Evolutionary conservation across 2,329 filamentous ascomycete genomes (phyloP), one percentile per base, ranked within the genome.

Genomic region (Niveomyces coronatus): DNA sequence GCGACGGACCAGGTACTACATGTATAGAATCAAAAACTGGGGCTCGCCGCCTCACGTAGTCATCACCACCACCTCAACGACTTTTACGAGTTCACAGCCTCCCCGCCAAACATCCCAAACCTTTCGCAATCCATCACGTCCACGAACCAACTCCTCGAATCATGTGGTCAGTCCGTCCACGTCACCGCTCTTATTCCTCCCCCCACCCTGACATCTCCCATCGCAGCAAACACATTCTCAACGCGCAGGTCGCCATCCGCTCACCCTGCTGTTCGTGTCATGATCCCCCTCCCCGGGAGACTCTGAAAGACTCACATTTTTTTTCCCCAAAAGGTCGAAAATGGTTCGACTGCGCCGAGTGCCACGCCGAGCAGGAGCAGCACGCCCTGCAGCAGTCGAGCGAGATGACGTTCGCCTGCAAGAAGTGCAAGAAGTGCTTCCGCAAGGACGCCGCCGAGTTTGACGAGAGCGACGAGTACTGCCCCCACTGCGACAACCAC

Each of bases 291-390:
- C 23, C 32, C 23, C 23, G 23, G 13, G 8, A 24, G 23, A n/a
- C n/a, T 30, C 4, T 30, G 20, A 20, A 11, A 24, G 9, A 29
- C 37, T 39, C 15, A 39, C 17, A n/a, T 6, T 14, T 18, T 31
- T 9, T 11, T 15, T 32, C 16, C 22, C 20, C 15, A 13, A 24
- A 52, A 89, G 85, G 85, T 69, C 76, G 78, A 44, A 95, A 94
- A 70, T 98, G 93, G 93, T 98, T 95, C 66, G 91, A 98, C 68
- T 98, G 91, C 64, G 84, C 85, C 47, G 83, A 95, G 59, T 98
- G 91, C 66, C 91, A 98, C 65, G 65, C 67, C 38, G 91, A 98
- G 59, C 69, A 76, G 44, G 82, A 93, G 61, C 63, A 68, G 44
- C 91, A 96, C 60, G 64, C 73, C 26, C 77, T 98, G 16, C 64